phyloP scores from a whole-genome alignment of 768 basidiomycete genomes.

The Amanita fuliginea region DNA sequence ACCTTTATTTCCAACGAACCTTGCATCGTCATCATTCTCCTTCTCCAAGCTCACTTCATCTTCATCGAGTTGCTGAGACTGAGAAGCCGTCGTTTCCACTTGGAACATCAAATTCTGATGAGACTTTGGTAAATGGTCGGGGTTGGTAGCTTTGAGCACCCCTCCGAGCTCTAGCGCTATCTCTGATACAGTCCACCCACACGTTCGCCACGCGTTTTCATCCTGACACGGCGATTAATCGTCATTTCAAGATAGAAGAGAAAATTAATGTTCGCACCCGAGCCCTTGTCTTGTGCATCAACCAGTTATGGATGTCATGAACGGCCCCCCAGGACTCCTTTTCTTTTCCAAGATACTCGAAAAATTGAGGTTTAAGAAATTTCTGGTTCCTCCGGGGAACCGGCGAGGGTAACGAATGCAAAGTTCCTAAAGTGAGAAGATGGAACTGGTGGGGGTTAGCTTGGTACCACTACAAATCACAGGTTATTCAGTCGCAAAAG shows the following conservation, averaged over 20 bases:
- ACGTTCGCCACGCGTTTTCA: slow-evolving; percentile 15
- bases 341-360: slow-evolving; percentile 46
- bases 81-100: neutral
- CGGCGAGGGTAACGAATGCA: slow-evolving; percentile 84
- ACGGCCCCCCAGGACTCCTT: slow-evolving; percentile 53
- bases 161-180: slow-evolving; percentile 50
- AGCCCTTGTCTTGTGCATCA: slow-evolving; percentile 22
- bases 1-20: slow-evolving; percentile 9
- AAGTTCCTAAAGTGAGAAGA: slow-evolving; percentile 64
- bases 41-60: slow-evolving; percentile 17
- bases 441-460: slow-evolving; percentile 83
- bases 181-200: slow-evolving; percentile 40
- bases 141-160: slow-evolving; percentile 39
- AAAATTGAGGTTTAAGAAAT: slow-evolving; percentile 80
- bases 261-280: slow-evolving; percentile 8
- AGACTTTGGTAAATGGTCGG: slow-evolving; percentile 15
- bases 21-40: slow-evolving; percentile 6
- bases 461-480: slow-evolving; percentile 43
- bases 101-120: slow-evolving; percentile 41
- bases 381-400: slow-evolving; percentile 74
- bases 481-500: neutral
- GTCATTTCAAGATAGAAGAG: neutral
- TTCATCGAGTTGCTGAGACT: slow-evolving; percentile 21
- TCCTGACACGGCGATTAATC: slow-evolving; percentile 8
- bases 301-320: slow-evolving; percentile 47